Evolutionary conservation across 2,329 filamentous ascomycete genomes (phyloP), one percentile per base, ranked within the genome.

Genomic region (Rhynchosporium agropyri): DNA sequence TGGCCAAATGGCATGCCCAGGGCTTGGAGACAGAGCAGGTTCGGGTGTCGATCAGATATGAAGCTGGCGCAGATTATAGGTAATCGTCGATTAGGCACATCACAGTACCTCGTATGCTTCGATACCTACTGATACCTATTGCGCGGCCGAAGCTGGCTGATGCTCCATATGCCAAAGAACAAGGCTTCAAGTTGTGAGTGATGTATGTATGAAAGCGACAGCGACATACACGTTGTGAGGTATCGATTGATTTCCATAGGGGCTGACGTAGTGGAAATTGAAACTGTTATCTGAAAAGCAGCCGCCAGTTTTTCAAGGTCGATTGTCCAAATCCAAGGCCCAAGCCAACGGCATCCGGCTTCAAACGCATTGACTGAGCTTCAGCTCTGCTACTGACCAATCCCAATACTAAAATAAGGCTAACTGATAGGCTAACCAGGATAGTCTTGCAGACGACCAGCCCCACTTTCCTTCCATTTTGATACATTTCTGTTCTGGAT

Each of bases 71-170:
- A 40, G n/a, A 36, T 3, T 26, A 12, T 20, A 26, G 15, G n/a
- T 29, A 46, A 12, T 20, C 9, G 31, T 57, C 20, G 20, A 20
- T 20, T 20, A 20, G 20, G 20, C 20, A 20, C 1, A 20, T 20
- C 20, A 20, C 20, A 20, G 20, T 20, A 20, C 20, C 20, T 20
- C 20, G 20, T 20, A 20, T 20, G 20, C 20, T 20, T 20, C 20
- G 1, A 20, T 20, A 20, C 20, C 20, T 20, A 20, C 20, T 20
- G 20, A 20, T 20, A 20, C 20, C 20, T 20, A 20, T 20, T 20
- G 20, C 20, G 53, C 53, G 53, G 53, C 53, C 53, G 53, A 36
- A 45, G 36, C 38, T 56, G 36, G 53, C 36, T 31, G 5, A 29
- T 26, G 13, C 20, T 8, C 33, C 26, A 4, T 29, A 8, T 40